These are phyloP conservation scores for Ensete ventricosum DNA, from an alignment of 176 grass and related monocot genomes.

Conservation along the genomic window DNA sequence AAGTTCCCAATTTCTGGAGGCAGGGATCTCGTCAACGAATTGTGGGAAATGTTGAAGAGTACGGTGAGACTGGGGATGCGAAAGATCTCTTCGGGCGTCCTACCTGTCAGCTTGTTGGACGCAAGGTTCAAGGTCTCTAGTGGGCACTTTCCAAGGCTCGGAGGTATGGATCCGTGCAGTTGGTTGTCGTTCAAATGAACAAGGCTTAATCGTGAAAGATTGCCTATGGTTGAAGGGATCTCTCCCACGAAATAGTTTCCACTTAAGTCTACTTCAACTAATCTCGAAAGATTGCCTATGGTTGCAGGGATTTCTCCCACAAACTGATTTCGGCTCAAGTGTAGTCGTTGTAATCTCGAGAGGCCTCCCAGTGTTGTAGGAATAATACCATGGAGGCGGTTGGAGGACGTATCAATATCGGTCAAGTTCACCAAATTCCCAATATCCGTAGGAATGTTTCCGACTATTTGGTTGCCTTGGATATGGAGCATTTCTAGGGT, in stretches of 20 bases:
- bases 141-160: not conserved
- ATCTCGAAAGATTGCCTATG: not conserved
- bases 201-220: not conserved
- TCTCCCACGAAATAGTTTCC: not conserved
- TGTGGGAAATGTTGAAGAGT: slow-evolving; percentile 46
- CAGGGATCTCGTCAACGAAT: slow-evolving; percentile 27
- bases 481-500: not conserved
- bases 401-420: not conserved
- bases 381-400: not conserved
- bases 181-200: not conserved
- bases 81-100: slow-evolving; percentile 29
- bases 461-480: not conserved
- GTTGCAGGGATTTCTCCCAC: not conserved
- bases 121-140: slow-evolving; percentile 30
- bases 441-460: slow-evolving; percentile 20
- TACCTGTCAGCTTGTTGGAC: slow-evolving; percentile 32
- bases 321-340: not conserved
- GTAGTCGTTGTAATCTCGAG: not conserved
- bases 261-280: not conserved
- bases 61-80: slow-evolving; percentile 21
- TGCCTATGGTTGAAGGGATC: not conserved
- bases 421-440: slow-evolving; percentile 10
- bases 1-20: slow-evolving; percentile 33
- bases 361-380: not conserved
- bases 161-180: not conserved